Conservation (phyloP, 768 basidiomycete genomes). For the Amanita rubescens region DNA sequence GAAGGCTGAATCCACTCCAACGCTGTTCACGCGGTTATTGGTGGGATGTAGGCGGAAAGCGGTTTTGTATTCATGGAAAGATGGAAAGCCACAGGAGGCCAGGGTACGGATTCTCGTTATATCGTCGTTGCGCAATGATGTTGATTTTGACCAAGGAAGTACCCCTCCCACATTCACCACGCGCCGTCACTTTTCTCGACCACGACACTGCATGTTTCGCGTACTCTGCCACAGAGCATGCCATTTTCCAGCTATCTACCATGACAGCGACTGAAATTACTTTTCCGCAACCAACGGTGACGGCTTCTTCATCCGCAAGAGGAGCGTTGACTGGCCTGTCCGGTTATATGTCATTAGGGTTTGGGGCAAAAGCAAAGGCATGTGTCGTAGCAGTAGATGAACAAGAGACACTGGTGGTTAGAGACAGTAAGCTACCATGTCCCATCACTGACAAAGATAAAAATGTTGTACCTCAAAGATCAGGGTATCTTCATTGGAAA, state of each 20-base stretch:
- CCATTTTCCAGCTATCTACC: conserved; percentile 58
- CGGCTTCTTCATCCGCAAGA: conserved; percentile 46
- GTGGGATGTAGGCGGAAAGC: conserved; percentile 84
- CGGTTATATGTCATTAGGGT: conserved; percentile 79
- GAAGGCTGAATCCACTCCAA: conserved; percentile 45
- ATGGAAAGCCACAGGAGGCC: conserved; percentile 68
- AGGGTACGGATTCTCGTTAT: conserved; percentile 38
- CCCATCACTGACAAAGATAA: not conserved
- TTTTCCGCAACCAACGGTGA: conserved; percentile 35
- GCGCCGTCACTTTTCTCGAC: conserved; percentile 70
- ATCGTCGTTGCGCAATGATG: conserved; percentile 1
- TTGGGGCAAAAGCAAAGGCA: conserved; percentile 70
- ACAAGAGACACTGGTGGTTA: conserved; percentile 62
- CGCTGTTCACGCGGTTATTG: conserved; percentile 66
- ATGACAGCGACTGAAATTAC: conserved; percentile 51
- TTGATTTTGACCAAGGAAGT: conserved; percentile 54
- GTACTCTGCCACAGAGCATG: conserved; percentile 74
- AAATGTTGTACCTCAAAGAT: conserved; percentile 32
- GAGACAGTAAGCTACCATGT: conserved; percentile 56
- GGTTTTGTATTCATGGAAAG: conserved; percentile 81
- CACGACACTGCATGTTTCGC: conserved; percentile 60
- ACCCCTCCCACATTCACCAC: conserved; percentile 82
- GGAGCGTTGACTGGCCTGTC: conserved; percentile 74
- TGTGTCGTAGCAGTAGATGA: conserved; percentile 47
- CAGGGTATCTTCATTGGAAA: conserved; percentile 59